Evolutionary conservation across 176 grass and related monocot genomes (phyloP).

Genomic region (Dactylis glomerata): DNA sequence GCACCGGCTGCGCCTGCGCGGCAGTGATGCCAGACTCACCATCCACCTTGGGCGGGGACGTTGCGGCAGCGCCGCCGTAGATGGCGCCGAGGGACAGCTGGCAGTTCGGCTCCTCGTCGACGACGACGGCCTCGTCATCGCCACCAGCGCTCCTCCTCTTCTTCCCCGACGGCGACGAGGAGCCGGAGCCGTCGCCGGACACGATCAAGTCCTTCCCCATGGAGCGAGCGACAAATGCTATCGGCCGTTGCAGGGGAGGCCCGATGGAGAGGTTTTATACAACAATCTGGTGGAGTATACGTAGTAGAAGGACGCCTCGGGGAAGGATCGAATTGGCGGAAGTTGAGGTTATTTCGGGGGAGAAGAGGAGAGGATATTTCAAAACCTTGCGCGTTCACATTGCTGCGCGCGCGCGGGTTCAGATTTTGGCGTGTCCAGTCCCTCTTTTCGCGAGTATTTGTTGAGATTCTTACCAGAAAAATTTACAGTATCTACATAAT

Average conservation of each 20-base stretch:
- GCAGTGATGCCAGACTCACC: not conserved
- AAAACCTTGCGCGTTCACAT: not conserved
- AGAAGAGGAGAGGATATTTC: not conserved
- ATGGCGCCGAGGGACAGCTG: conserved; percentile 19
- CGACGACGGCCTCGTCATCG: not conserved
- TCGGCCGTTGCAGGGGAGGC: not conserved
- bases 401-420: not conserved
- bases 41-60: not conserved
- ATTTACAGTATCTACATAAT: not conserved
- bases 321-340: not conserved
- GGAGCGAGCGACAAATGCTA: not conserved
- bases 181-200: not conserved
- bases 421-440: not conserved
- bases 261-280: not conserved
- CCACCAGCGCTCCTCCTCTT: not conserved
- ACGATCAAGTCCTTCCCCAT: not conserved
- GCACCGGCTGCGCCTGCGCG: not conserved
- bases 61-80: not conserved
- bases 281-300: not conserved
- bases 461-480: not conserved
- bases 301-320: not conserved
- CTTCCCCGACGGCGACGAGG: not conserved
- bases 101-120: not conserved
- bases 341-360: not conserved
- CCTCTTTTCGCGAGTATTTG: not conserved